Evolutionary conservation across 176 grass and related monocot species (phyloP), one percentile per base, ranked within the genome.

Genomic region (Aegilops tauschii): DNA sequence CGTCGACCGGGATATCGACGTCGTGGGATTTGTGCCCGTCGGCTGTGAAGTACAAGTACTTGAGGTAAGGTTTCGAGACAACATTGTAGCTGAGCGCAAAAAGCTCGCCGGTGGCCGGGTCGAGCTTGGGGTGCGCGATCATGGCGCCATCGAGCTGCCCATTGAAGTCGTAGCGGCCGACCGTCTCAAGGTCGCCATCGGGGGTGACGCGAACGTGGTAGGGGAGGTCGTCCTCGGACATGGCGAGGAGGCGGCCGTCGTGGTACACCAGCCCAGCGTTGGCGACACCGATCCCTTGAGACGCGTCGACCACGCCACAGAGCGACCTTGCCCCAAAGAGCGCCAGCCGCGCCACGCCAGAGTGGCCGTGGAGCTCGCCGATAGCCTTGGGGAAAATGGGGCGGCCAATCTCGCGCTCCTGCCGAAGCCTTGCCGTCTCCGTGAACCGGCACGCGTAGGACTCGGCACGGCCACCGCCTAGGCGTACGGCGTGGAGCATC

Each of bases 161-260:
- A 9, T 54, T 39, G 88, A 98, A 98, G 83, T 98, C 80, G 63
- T 86, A 94, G 5, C 94, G 78, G 1, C 87, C 94, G 27, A 93
- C 92, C 6, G 97, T 98, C 63, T 93, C 67, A 65, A 98, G 91
- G 54, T 98, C 94, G 7, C 92, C 97, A 37, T 85, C 84, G 28
- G 54, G 20, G 1, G 92, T 94, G 61, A 98, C 40, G n/a, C 90
- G 90, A 30, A 98, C 97, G 69, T 98, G 94, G 85, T 98, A 98
- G 1, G 97, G 97, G 50, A 94, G 92, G 89, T 98, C 97, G 75
- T 98, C 94, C 86, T 98, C 97, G 4, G 97, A 98, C 97, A 98
- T 98, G 92, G 97, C 97, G 78, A 98, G 92, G 42, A 98, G 92
- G 83, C 87, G 97, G n/a, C 32, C 44, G 85, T 94, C 62, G n/a